These are phyloP conservation scores for Miamiensis avidus DNA, from an alignment of 169 alveolate genomes.

Conservation along the genomic window DNA sequence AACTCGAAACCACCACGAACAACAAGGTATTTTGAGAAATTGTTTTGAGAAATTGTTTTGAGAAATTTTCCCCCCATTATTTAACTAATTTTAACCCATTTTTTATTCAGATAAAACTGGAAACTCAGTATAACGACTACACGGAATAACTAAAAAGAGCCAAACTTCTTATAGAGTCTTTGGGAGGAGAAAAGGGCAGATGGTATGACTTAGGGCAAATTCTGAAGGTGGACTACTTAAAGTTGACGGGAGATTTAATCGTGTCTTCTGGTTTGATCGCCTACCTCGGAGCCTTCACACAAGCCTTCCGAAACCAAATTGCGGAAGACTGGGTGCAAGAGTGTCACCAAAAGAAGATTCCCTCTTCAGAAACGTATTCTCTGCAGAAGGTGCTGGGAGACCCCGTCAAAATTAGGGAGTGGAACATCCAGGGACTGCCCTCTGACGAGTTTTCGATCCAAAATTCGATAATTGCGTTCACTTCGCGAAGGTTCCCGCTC, in stretches of 20 bases:
- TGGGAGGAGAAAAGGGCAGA: slow-evolving; percentile 90
- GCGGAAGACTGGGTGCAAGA: slow-evolving; percentile 65
- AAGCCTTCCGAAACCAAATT: slow-evolving; percentile 67
- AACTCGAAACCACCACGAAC: slow-evolving; percentile 55
- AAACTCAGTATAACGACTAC: slow-evolving; percentile 77
- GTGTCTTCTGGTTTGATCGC: slow-evolving; percentile 86
- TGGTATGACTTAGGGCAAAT: slow-evolving; percentile 82
- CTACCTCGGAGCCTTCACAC: slow-evolving; percentile 89
- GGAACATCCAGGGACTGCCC: slow-evolving; percentile 89
- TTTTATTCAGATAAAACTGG: slow-evolving; percentile 65
- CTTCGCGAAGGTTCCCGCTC: slow-evolving; percentile 90
- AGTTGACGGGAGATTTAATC: slow-evolving; percentile 86
- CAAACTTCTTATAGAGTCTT: slow-evolving; percentile 79
- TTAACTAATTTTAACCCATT: no score
- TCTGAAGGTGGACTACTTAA: slow-evolving; percentile 66
- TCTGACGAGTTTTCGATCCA: slow-evolving; percentile 87
- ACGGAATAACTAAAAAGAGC: slow-evolving; percentile 86
- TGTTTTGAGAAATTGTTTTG: slow-evolving; percentile 53
- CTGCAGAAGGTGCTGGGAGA: slow-evolving; percentile 78
- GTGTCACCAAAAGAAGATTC: slow-evolving; percentile 65
- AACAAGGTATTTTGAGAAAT: slow-evolving; percentile 54
- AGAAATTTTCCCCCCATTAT: slow-evolving; percentile 53
- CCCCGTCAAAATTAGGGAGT: slow-evolving; percentile 90
- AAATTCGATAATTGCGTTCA: slow-evolving; percentile 86
- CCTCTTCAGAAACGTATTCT: slow-evolving; percentile 62